Evolutionary conservation across 1,284 basidiomycete genomes (phyloP).

Genomic region (Kwoniella shivajii): DNA sequence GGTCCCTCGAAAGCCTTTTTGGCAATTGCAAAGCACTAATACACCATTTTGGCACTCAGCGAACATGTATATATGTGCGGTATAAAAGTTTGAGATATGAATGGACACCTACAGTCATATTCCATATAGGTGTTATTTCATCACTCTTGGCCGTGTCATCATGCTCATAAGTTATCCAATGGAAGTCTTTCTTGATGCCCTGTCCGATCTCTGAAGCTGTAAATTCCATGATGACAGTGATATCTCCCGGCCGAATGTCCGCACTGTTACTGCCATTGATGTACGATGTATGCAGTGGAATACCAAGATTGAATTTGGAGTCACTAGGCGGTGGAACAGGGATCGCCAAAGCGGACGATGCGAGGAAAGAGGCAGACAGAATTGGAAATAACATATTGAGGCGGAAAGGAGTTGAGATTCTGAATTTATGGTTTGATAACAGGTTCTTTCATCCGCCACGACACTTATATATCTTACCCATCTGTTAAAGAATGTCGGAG

Average conservation of each 20-base stretch:
- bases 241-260: too few species aligned
- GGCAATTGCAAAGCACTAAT: neutral
- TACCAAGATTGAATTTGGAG: constrained; percentile 1
- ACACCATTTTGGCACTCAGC: neutral
- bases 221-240: neutral
- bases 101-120: neutral
- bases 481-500: too few species aligned
- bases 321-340: neutral
- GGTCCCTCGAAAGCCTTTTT: neutral
- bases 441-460: too few species aligned
- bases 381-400: too few species aligned
- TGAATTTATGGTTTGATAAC: too few species aligned
- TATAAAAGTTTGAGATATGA: neutral
- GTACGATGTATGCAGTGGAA: neutral
- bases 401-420: too few species aligned
- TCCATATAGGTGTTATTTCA: neutral
- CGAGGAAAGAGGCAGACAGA: too few species aligned
- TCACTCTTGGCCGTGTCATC: too few species aligned
- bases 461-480: too few species aligned
- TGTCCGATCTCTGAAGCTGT: neutral
- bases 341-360: neutral
- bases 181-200: neutral
- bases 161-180: neutral
- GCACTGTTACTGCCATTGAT: neutral
- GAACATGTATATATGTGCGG: neutral